A percentile compares a stretch with the other conserved stretches of the same genome.
These are phyloP conservation scores for Penicillium parvum DNA, from an alignment of 495 filamentous ascomycete genomes.

Conservation along the genomic window DNA sequence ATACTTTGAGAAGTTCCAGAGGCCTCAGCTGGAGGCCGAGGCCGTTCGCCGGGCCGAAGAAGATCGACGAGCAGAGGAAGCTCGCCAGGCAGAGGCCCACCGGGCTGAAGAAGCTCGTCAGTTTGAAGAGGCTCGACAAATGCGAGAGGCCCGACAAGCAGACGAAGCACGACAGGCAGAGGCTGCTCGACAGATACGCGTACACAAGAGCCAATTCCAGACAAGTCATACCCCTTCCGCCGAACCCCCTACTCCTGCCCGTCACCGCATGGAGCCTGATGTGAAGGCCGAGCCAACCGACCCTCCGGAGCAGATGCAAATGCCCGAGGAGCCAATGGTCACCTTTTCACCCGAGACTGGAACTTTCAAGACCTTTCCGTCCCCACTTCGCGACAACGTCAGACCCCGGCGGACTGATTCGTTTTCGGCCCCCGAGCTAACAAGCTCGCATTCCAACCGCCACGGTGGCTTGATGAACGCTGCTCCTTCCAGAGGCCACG, in stretches of 20 bases:
- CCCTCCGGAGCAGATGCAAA: conserved; percentile 27
- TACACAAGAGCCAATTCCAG: conserved; percentile 1
- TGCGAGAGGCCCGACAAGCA: not conserved
- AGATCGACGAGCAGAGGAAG: not conserved
- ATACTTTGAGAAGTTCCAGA: conserved; percentile 23
- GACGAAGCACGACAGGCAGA: not conserved
- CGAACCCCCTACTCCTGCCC: conserved; percentile 14
- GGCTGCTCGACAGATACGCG: conserved; percentile 1
- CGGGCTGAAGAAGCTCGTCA: not conserved
- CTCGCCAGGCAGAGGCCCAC: not conserved
- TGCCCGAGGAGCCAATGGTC: conserved; percentile 34
- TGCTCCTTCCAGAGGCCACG: conserved; percentile 9
- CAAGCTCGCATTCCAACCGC: conserved; percentile 1
- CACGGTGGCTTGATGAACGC: conserved; percentile 3
- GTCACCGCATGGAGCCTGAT: conserved; percentile 4
- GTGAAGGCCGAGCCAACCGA: conserved; percentile 24
- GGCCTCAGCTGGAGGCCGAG: conserved; percentile 19
- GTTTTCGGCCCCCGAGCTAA: conserved; percentile 5
- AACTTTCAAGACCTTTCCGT: conserved; percentile 46
- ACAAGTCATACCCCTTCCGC: conserved; percentile 18
- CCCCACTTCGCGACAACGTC: conserved; percentile 30
- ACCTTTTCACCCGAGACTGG: conserved; percentile 48
- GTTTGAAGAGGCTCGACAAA: not conserved
- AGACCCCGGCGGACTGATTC: conserved; percentile 17
- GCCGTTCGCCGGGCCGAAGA: not conserved